phyloP scores from a whole-genome alignment of 1,139 yeast genomes.

The Debaryomycetaceae sp. region DNA sequence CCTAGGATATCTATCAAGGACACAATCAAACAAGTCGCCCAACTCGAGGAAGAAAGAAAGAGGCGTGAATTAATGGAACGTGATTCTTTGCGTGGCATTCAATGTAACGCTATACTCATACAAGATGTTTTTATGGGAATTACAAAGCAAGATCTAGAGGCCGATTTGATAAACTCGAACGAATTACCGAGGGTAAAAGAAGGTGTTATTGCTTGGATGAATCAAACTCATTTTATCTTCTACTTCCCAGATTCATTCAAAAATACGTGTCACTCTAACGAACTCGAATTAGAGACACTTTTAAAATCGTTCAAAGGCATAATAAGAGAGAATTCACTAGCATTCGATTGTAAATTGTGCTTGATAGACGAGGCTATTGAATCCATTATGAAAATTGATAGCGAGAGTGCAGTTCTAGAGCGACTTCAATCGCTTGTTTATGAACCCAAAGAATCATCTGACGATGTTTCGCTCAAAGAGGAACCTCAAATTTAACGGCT shows the following conservation, averaged over 20 bases:
- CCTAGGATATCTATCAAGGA: conserved; percentile 29
- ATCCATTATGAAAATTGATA: conserved; percentile 32
- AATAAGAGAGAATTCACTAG: conserved; percentile 39
- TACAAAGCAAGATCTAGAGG: conserved; percentile 42
- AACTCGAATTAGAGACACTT: conserved; percentile 30
- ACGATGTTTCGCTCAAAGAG: neutral
- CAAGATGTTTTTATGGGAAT: conserved; percentile 54
- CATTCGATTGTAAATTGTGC: conserved; percentile 48
- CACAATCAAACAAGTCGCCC: conserved; percentile 16
- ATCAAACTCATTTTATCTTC: conserved; percentile 42
- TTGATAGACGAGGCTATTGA: conserved; percentile 33
- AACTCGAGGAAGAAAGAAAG: conserved; percentile 21
- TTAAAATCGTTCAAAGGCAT: conserved; percentile 27
- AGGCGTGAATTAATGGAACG: conserved; percentile 18
- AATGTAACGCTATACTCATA: conserved; percentile 53
- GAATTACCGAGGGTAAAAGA: conserved; percentile 14
- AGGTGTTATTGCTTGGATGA: conserved; percentile 27
- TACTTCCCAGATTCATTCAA: conserved; percentile 25
- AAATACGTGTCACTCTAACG: conserved; percentile 24
- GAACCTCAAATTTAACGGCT: too few species aligned
- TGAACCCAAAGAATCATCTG: neutral
- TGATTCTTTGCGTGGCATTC: neutral
- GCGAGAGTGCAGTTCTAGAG: conserved; percentile 5
- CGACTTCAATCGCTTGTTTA: neutral
- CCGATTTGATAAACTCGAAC: conserved; percentile 22